phyloP scores from a whole-genome alignment of 192 early-diverging fungal species.

The Ambispora gerdemannii region DNA sequence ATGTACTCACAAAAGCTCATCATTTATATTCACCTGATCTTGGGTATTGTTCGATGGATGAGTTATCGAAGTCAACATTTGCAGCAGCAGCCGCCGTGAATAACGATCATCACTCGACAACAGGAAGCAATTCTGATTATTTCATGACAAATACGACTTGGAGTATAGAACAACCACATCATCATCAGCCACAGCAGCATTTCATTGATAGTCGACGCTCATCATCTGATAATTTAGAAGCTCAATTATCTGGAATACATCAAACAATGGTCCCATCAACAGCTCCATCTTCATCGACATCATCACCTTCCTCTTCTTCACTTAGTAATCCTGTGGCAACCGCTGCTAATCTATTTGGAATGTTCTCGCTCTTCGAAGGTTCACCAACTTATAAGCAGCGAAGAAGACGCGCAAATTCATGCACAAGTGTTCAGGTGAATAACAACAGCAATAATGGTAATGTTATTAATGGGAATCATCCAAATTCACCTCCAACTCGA shows the following conservation, averaged over 20 bases:
- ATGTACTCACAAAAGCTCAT: conserved; percentile 10
- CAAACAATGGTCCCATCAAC: conserved; percentile 26
- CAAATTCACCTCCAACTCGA: conserved; percentile 27
- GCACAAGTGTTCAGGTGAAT: conserved; percentile 32
- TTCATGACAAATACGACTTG: neutral
- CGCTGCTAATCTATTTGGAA: conserved; percentile 47
- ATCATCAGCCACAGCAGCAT: neutral
- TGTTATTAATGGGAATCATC: too few species aligned
- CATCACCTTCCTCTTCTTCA: conserved; percentile 25
- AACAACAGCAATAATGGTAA: conserved; percentile 3
- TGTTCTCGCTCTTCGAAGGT: conserved; percentile 64
- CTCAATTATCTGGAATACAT: conserved; percentile 31
- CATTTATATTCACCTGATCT: conserved; percentile 29
- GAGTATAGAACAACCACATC: neutral
- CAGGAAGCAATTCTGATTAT: neutral
- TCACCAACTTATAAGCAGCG: conserved; percentile 74
- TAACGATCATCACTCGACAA: too few species aligned
- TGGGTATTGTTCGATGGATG: conserved; percentile 28
- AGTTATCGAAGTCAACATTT: conserved; percentile 17
- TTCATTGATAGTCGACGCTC: conserved; percentile 14
- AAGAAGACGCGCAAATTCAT: conserved; percentile 53
- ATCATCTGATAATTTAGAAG: conserved; percentile 47
- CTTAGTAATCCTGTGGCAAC: conserved; percentile 32
- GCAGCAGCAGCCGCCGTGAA: neutral
- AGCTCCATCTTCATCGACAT: conserved; percentile 9